These are phyloP conservation scores for Canavalia gladiata DNA, from an alignment of 306 rosid species.

Conservation along the genomic window DNA sequence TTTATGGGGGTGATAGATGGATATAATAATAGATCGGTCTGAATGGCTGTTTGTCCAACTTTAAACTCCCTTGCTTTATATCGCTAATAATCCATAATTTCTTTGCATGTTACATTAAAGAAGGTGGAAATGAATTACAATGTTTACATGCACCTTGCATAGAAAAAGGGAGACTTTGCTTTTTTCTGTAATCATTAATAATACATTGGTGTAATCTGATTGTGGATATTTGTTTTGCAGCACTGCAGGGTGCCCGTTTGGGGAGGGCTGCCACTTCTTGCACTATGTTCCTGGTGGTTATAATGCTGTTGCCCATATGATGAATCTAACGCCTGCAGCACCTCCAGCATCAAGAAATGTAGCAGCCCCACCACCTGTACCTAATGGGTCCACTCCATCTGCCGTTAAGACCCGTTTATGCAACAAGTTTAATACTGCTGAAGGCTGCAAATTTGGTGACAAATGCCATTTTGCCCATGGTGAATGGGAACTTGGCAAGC, in stretches of 20 bases:
- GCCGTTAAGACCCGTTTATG: slow-evolving; percentile 81
- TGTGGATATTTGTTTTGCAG: slow-evolving; percentile 61
- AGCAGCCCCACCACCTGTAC: slow-evolving; percentile 56
- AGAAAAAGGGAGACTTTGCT: background rate
- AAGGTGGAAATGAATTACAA: background rate
- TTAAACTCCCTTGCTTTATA: background rate
- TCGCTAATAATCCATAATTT: background rate
- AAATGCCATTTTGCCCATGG: slow-evolving; percentile 97
- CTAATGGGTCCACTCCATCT: slow-evolving; percentile 69
- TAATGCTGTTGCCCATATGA: slow-evolving; percentile 91
- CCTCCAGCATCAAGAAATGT: slow-evolving; percentile 71
- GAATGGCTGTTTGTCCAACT: background rate
- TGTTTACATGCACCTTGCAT: background rate
- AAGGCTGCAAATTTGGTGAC: slow-evolving; percentile 98
- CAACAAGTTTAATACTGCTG: slow-evolving; percentile 78
- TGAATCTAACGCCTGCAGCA: slow-evolving; percentile 76
- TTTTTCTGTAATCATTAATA: background rate
- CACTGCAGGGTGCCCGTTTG: slow-evolving; percentile 97
- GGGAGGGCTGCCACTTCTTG: slow-evolving; percentile 95
- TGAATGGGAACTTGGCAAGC: slow-evolving; percentile 94
- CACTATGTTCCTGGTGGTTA: slow-evolving; percentile 95
- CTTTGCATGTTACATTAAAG: background rate
- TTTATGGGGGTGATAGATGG: background rate
- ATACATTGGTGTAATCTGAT: slow-evolving; percentile 49
- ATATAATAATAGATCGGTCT: slow-evolving; percentile 13